phyloP scores from a whole-genome alignment of 164 flowering plant genomes.

The Sextonia rubra region DNA sequence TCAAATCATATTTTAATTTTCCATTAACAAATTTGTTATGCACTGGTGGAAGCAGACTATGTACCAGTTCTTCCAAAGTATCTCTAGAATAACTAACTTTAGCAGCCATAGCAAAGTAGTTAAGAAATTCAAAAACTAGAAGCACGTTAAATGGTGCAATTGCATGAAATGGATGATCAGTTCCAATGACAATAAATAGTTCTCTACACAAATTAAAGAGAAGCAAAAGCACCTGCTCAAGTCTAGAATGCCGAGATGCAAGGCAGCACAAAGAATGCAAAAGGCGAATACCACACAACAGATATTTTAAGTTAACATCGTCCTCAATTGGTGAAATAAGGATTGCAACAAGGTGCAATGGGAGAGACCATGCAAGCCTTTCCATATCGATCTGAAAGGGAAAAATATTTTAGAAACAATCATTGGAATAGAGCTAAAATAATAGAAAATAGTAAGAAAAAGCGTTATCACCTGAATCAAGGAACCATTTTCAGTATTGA shows the following conservation, averaged over 20 bases:
- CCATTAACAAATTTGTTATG: background rate
- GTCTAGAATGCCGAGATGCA: constrained; percentile 61
- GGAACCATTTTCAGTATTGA: constrained; percentile 41
- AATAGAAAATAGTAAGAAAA: constrained; percentile 3
- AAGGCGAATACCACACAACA: constrained; percentile 66
- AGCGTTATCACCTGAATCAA: constrained; percentile 43
- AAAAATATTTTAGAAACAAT: constrained; percentile 5
- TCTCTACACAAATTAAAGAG: background rate
- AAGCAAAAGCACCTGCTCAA: constrained; percentile 68
- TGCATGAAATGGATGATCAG: background rate
- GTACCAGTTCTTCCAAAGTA: background rate
- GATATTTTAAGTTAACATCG: constrained; percentile 45
- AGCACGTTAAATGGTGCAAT: background rate
- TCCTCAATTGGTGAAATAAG: constrained; percentile 51
- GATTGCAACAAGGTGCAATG: constrained; percentile 81
- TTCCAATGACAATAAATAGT: background rate
- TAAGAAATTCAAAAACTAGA: background rate
- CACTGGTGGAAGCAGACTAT: background rate
- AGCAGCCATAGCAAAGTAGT: background rate
- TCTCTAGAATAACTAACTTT: background rate
- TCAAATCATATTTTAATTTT: too few species aligned
- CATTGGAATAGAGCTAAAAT: background rate
- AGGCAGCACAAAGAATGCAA: constrained; percentile 72
- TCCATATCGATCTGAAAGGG: constrained; percentile 76
- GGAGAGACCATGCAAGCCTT: constrained; percentile 63